Evolutionary conservation across 345 rosid genomes (phyloP).

Genomic region (Rhodamnia argentea): DNA sequence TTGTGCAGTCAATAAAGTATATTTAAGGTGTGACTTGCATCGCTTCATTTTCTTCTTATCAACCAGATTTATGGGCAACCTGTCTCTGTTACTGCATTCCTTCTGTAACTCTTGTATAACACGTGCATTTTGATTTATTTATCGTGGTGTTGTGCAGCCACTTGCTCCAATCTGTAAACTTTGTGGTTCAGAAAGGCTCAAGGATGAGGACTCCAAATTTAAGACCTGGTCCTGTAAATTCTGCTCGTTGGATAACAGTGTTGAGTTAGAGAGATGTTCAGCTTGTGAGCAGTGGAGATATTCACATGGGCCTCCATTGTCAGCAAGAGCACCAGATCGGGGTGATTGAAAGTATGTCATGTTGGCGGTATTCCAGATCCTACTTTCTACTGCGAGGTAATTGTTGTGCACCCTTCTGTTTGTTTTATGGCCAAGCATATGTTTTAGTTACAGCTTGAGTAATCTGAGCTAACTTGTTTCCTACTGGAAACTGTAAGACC

Average conservation of each 20-base stretch:
- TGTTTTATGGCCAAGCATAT: background rate
- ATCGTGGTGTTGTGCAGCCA: constrained; percentile 27
- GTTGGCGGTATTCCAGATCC: background rate
- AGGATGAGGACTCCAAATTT: constrained; percentile 26
- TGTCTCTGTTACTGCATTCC: background rate
- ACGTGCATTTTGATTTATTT: background rate
- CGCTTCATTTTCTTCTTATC: background rate
- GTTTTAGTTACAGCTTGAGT: background rate
- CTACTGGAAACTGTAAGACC: background rate
- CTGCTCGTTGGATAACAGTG: constrained; percentile 60
- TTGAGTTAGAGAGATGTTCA: constrained; percentile 51
- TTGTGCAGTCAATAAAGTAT: background rate
- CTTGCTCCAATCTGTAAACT: constrained; percentile 56
- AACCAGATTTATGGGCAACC: background rate
- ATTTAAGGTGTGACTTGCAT: background rate
- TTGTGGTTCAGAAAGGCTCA: constrained; percentile 46
- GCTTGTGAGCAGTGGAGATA: constrained; percentile 89
- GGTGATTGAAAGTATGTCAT: constrained; percentile 37
- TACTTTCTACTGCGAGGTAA: background rate
- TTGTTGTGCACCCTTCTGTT: background rate
- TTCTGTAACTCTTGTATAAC: background rate
- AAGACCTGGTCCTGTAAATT: constrained; percentile 67
- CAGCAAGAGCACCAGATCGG: constrained; percentile 39
- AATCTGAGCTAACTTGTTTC: background rate
- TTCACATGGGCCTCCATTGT: constrained; percentile 58